A percentile compares a stretch with the other conserved stretches of the same genome.
phyloP scores from a whole-genome alignment of 176 grass and related monocot species.

The Oryza australiensis region DNA sequence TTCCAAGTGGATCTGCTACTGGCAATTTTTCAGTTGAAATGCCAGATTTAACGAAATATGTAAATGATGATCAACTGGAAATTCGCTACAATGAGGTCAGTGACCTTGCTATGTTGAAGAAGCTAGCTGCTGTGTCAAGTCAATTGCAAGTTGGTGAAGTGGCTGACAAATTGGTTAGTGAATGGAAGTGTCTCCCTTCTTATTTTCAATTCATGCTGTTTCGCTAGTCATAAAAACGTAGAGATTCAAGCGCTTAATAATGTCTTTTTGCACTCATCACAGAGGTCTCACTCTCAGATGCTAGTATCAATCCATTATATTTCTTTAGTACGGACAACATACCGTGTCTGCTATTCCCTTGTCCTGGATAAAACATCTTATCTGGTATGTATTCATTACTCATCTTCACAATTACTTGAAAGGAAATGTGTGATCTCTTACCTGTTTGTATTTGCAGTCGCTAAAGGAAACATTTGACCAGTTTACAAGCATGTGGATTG shows the following conservation, averaged over 20 bases:
- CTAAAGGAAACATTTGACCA: constrained; percentile 69
- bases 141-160: constrained; percentile 46
- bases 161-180: constrained; percentile 59
- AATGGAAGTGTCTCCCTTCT: constrained; percentile 4
- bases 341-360: constrained; percentile 51
- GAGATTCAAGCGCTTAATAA: constrained; percentile 6
- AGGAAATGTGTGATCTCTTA: constrained; percentile 27
- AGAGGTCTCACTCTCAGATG: constrained; percentile 58
- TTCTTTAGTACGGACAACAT: constrained; percentile 54
- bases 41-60: constrained; percentile 39
- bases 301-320: constrained; percentile 62
- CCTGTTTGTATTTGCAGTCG: constrained; percentile 53
- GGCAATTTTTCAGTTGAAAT: constrained; percentile 3
- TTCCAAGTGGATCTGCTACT: constrained; percentile 49
- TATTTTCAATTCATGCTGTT: constrained; percentile 30
- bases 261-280: constrained; percentile 44
- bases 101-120: constrained; percentile 62
- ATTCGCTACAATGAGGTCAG: constrained; percentile 27
- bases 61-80: constrained; percentile 24
- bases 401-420: constrained; percentile 1
- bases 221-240: background rate
- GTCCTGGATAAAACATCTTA: constrained; percentile 69
- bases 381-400: constrained; percentile 58
- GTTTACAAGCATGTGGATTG: constrained; percentile 76
- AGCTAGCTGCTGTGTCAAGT: constrained; percentile 59